These are phyloP conservation scores for Polychaeton citri DNA, from an alignment of 2,329 filamentous ascomycete species.

Conservation along the genomic window DNA sequence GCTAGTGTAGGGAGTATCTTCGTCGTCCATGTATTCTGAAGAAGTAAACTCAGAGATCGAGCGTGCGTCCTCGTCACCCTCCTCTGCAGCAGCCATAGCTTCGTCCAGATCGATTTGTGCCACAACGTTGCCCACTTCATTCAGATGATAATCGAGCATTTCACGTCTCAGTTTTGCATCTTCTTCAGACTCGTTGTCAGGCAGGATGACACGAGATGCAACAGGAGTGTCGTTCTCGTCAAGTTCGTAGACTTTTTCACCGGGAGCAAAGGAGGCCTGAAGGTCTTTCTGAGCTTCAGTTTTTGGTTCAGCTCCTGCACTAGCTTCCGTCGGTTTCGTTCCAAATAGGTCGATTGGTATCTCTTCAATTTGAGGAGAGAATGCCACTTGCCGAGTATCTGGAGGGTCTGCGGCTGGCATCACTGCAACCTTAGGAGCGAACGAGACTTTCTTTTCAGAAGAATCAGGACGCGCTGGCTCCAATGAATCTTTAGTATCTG, in stretches of 20 bases:
- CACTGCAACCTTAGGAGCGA: slow-evolving; percentile 22
- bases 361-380: slow-evolving; percentile 18
- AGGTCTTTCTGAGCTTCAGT: slow-evolving; percentile 14
- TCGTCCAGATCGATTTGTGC: slow-evolving; percentile 81
- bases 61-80: slow-evolving; percentile 37
- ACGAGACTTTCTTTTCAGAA: slow-evolving; percentile 21
- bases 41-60: slow-evolving; percentile 10
- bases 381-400: slow-evolving; percentile 19
- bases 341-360: slow-evolving; percentile 12
- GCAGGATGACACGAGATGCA: slow-evolving; percentile 42
- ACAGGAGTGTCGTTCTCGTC: slow-evolving; percentile 29
- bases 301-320: neutral
- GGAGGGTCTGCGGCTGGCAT: slow-evolving; percentile 20
- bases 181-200: slow-evolving; percentile 63
- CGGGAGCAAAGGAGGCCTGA: slow-evolving; percentile 18
- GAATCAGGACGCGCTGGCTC: slow-evolving; percentile 17
- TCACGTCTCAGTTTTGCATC: slow-evolving; percentile 69
- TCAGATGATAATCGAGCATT: slow-evolving; percentile 82
- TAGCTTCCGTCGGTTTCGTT: neutral
- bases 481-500: slow-evolving; percentile 42
- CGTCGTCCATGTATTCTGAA: slow-evolving; percentile 21
- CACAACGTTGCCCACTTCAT: slow-evolving; percentile 81
- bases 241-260: slow-evolving; percentile 30
- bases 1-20: slow-evolving; percentile 28
- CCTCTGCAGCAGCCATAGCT: slow-evolving; percentile 34